Base-by-base conservation (phyloP, 2,329 filamentous ascomycete genomes). In the Penicillium sp. region DNA sequence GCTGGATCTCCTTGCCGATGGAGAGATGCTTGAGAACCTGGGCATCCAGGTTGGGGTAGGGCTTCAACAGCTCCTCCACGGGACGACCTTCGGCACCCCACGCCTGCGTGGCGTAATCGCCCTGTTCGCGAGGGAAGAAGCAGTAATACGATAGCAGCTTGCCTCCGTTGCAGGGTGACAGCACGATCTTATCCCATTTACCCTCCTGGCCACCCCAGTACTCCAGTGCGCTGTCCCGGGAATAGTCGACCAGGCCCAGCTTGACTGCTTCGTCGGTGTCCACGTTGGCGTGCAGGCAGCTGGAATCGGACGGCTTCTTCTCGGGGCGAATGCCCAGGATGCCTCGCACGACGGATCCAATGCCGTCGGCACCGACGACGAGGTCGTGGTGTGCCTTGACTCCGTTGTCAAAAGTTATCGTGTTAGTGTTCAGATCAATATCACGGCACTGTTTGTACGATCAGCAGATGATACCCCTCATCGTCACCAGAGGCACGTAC, bases 111-210 rank as follows among this genome's bases (percentile, higher is more conserved):
- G 77, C 75, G 63, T 83, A 87, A 63, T 88, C 83, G 6, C 82
- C 81, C 53, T 78, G 75, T 5, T 78, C 76, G 1, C 81, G 76
- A 0, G 84, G 80, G 69, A 86, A 87, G 75, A 87, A 87, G 70
- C 84, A 87, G 70, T 88, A 88, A 71, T 86, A 88, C 0, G 83
- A 86, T 3, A 87, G 74, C 2, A 87, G 71, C 54, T 80, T 80
- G 47, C 85, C 84, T 20, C 79, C 80, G 62, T 87, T 85, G 71
- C 86, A 88, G 5, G 85, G 84, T 0, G 84, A 87, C 2, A 88
- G 73, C 5, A 88, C 85, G 51, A 89, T 88, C 76, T 88, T 89
- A 68, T 87, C 81, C 76, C 76, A 82, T 62, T 81, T 83, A 49
- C 84, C 81, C 44, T 69, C 65, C 41, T 69, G 67, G 46, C 86